Percentiles rank a stretch among this genome's conserved stretches.
Conservation (phyloP, 73 alveolate genomes). For the Diophrys sp. region DNA sequence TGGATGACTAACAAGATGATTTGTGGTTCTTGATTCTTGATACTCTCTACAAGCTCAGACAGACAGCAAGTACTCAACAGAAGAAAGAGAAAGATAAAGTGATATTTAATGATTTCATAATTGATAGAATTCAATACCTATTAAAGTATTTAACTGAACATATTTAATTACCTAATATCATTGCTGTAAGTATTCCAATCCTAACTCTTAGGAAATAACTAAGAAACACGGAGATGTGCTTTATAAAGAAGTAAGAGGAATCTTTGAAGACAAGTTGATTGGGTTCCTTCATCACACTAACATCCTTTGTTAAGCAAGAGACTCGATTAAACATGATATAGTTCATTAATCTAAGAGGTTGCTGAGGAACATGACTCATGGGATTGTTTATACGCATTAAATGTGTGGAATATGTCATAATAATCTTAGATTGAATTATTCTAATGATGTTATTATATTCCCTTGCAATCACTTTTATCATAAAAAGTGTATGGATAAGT, state of each 20-base stretch:
- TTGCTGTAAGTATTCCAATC: conserved; percentile 21
- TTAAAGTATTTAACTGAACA: conserved; percentile 32
- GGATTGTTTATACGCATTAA: neutral
- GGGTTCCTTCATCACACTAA: conserved; percentile 5
- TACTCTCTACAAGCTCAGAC: conserved; percentile 11
- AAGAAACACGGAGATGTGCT: neutral
- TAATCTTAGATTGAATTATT: neutral
- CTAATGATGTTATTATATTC: neutral
- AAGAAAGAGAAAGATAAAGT: neutral
- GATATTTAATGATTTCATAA: conserved; percentile 14
- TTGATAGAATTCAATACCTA: conserved; percentile 30
- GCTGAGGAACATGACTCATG: neutral
- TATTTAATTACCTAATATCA: conserved; percentile 8
- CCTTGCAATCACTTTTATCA: neutral
- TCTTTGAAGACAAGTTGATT: conserved; percentile 33
- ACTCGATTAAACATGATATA: conserved; percentile 4
- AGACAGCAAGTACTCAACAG: neutral
- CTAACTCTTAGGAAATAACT: conserved; percentile 9
- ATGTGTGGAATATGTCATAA: neutral
- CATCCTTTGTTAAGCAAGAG: neutral
- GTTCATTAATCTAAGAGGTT: neutral
- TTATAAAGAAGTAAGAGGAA: conserved; percentile 25
- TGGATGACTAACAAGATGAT: conserved; percentile 23
- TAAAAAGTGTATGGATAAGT: neutral
- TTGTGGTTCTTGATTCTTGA: conserved; percentile 35